These are phyloP conservation scores for Scedosporium boydii DNA, from an alignment of 2,329 filamentous ascomycete species.

Conservation along the genomic window DNA sequence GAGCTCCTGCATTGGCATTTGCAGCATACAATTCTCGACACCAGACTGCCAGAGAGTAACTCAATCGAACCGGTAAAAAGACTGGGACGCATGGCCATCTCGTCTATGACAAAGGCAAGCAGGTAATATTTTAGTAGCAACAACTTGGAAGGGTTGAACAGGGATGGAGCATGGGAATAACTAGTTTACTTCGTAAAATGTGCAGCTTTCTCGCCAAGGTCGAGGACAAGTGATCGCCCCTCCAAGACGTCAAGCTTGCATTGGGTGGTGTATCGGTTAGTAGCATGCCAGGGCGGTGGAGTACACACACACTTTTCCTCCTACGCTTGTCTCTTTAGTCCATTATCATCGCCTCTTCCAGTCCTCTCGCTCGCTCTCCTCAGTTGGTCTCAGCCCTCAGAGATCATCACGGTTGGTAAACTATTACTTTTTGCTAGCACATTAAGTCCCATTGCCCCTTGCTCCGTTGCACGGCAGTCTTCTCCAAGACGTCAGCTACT, in stretches of 20 bases:
- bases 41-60: not conserved
- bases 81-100: not conserved
- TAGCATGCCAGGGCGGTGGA: too few relatives aligned
- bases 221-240: not conserved
- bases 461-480: not conserved
- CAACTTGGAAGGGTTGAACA: too few relatives aligned
- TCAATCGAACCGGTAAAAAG: not conserved
- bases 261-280: not conserved
- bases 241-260: not conserved
- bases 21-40: not conserved
- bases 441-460: not conserved
- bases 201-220: too few relatives aligned
- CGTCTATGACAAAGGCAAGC: not conserved
- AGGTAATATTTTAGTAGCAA: too few relatives aligned
- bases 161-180: too few relatives aligned
- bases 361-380: not conserved
- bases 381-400: not conserved
- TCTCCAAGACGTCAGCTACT: not conserved
- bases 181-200: too few relatives aligned
- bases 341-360: not conserved
- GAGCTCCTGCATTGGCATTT: not conserved
- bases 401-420: too few relatives aligned
- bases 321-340: not conserved
- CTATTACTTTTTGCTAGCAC: not conserved
- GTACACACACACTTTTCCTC: not conserved